Evolutionary conservation across 2,329 filamentous ascomycete genomes (phyloP).

Genomic region (Clarireedia sp.): DNA sequence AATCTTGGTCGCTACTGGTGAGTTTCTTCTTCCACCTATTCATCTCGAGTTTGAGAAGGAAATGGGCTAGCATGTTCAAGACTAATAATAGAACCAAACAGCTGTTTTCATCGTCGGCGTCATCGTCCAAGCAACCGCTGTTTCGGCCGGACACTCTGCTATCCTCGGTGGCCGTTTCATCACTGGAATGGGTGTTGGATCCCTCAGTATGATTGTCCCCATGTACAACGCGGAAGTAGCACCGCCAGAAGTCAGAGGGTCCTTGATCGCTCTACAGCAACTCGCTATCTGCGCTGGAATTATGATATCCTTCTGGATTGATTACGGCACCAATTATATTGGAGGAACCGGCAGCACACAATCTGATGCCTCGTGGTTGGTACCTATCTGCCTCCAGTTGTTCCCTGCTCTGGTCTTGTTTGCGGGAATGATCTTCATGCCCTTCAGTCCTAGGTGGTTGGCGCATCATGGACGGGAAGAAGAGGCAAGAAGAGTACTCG

Average conservation of each 20-base stretch:
- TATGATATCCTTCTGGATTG: constrained; percentile 51
- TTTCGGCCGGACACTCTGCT: constrained; percentile 45
- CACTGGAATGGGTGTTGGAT: constrained; percentile 64
- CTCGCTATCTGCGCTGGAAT: constrained; percentile 53
- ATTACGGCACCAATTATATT: constrained; percentile 59
- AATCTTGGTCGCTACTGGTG: constrained; percentile 54
- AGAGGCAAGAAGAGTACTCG: constrained; percentile 57
- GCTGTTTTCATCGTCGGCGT: constrained; percentile 61
- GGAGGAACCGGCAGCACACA: constrained; percentile 53
- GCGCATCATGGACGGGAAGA: constrained; percentile 61
- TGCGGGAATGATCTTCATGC: constrained; percentile 70
- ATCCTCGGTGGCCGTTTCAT: constrained; percentile 68
- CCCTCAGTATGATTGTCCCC: constrained; percentile 59
- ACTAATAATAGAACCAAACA: background rate
- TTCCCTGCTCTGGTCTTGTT: constrained; percentile 58
- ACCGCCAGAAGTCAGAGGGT: constrained; percentile 58
- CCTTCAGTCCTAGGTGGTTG: constrained; percentile 70
- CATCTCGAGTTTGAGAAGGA: background rate
- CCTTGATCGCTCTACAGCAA: constrained; percentile 57
- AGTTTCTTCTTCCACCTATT: background rate
- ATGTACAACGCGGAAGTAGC: constrained; percentile 43
- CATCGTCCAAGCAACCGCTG: constrained; percentile 57
- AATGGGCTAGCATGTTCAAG: background rate
- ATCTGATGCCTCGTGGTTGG: constrained; percentile 62
- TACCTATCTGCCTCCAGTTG: constrained; percentile 66